These are phyloP conservation scores for Penicillium verrucosum DNA, from an alignment of 2,329 filamentous ascomycete genomes.

Conservation along the genomic window DNA sequence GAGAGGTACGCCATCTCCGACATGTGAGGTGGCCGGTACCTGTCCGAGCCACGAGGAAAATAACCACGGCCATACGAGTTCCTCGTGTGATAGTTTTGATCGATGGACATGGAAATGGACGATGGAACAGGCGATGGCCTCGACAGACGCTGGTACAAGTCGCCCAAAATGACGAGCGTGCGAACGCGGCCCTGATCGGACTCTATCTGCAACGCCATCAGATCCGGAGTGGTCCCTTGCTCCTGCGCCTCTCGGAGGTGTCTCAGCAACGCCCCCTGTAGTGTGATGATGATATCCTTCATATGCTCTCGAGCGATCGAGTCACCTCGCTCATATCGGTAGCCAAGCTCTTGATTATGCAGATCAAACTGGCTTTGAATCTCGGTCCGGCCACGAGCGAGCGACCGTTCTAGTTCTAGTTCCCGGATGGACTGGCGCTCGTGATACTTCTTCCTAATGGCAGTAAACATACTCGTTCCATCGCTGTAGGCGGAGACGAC, in stretches of 20 bases:
- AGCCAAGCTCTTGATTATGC: slow-evolving; percentile 34
- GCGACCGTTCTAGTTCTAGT: slow-evolving; percentile 38
- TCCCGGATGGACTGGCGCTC: slow-evolving; percentile 23
- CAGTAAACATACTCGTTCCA: slow-evolving; percentile 28
- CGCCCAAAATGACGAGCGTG: slow-evolving; percentile 35
- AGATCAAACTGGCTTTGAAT: slow-evolving; percentile 38
- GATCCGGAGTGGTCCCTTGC: slow-evolving; percentile 33
- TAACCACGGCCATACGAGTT: background rate
- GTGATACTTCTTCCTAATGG: slow-evolving; percentile 27
- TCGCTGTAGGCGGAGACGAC: slow-evolving; percentile 34
- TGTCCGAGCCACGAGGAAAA: background rate
- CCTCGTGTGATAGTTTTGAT: background rate
- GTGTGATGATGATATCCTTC: slow-evolving; percentile 39
- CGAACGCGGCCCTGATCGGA: slow-evolving; percentile 38
- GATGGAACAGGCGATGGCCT: background rate
- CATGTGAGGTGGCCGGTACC: background rate
- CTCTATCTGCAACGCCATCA: slow-evolving; percentile 30
- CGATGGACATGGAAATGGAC: slow-evolving; percentile 4
- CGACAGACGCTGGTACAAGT: slow-evolving; percentile 31
- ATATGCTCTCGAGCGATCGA: slow-evolving; percentile 37
- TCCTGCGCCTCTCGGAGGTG: slow-evolving; percentile 33
- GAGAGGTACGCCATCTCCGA: background rate
- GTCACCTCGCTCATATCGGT: slow-evolving; percentile 37
- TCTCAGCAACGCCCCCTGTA: slow-evolving; percentile 36
- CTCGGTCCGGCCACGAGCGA: slow-evolving; percentile 33